phyloP scores from a whole-genome alignment of 805 yeast species.

The Helenozyma baotianmanensis region DNA sequence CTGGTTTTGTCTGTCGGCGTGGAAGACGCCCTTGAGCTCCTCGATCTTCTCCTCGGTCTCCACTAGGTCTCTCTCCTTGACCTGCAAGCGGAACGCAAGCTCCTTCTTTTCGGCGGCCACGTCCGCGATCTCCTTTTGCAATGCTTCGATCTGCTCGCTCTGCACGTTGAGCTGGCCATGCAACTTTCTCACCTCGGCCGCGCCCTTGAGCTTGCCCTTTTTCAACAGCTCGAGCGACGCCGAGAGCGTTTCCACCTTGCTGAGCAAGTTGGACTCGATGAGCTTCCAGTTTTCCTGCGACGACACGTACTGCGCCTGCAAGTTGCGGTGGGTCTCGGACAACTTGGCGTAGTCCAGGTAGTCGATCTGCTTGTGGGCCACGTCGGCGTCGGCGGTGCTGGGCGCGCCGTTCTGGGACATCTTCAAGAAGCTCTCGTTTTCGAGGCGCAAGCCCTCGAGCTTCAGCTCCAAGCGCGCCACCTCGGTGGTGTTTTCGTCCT shows the following conservation, averaged over 20 bases:
- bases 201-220: constrained; percentile 20
- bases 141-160: constrained; percentile 19
- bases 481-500: constrained; percentile 39
- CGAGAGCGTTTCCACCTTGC: constrained; percentile 37
- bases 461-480: constrained; percentile 60
- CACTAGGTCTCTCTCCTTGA: constrained; percentile 19
- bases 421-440: constrained; percentile 42
- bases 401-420: constrained; percentile 3
- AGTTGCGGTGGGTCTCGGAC: constrained; percentile 45
- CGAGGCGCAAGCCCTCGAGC: constrained; percentile 62
- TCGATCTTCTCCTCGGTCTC: constrained; percentile 27
- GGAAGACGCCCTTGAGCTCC: constrained; percentile 28
- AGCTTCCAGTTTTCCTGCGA: constrained; percentile 81
- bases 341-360: constrained; percentile 42
- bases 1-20: constrained; percentile 26
- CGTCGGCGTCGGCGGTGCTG: constrained; percentile 5
- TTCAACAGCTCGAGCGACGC: constrained; percentile 26
- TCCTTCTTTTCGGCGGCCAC: constrained; percentile 22
- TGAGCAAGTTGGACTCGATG: constrained; percentile 63
- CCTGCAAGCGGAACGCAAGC: constrained; percentile 13
- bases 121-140: constrained; percentile 11
- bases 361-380: constrained; percentile 18
- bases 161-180: constrained; percentile 11
- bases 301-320: constrained; percentile 68
- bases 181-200: constrained; percentile 32